Conservation (phyloP, 257 asterid genomes). For the Orobanche coerulescens region DNA sequence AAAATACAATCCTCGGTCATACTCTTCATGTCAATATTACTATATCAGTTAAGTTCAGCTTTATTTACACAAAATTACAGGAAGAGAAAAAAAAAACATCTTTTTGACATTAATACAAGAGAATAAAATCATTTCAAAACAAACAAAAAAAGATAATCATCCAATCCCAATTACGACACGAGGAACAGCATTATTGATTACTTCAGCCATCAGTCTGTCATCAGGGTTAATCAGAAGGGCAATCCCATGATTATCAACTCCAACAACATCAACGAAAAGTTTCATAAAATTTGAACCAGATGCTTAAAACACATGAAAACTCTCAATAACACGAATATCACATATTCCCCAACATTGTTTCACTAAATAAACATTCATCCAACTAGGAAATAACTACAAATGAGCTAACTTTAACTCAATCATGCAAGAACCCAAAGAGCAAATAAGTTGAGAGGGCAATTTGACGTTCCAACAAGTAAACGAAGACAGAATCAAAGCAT, state of each 20-base stretch:
- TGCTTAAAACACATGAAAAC: neutral
- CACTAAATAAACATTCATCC: slow-evolving; percentile 14
- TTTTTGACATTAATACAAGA: neutral
- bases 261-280: neutral
- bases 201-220: slow-evolving; percentile 10
- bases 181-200: neutral
- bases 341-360: neutral
- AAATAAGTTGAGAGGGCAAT: neutral
- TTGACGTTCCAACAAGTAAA: slow-evolving; percentile 18
- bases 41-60: neutral
- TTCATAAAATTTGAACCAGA: slow-evolving; percentile 5
- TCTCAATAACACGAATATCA: neutral
- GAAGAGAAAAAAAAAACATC: neutral
- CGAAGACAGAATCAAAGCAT: slow-evolving; percentile 24
- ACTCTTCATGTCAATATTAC: slow-evolving; percentile 10
- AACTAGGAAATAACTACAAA: slow-evolving; percentile 16
- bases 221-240: neutral
- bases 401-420: neutral
- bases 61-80: neutral
- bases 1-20: neutral
- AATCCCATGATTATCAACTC: neutral
- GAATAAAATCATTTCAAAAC: too few species aligned
- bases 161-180: too few species aligned
- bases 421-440: neutral
- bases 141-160: too few species aligned